Evolutionary conservation across 108 stramenopile genomes (phyloP).

Genomic region (Epithemia pelagica): DNA sequence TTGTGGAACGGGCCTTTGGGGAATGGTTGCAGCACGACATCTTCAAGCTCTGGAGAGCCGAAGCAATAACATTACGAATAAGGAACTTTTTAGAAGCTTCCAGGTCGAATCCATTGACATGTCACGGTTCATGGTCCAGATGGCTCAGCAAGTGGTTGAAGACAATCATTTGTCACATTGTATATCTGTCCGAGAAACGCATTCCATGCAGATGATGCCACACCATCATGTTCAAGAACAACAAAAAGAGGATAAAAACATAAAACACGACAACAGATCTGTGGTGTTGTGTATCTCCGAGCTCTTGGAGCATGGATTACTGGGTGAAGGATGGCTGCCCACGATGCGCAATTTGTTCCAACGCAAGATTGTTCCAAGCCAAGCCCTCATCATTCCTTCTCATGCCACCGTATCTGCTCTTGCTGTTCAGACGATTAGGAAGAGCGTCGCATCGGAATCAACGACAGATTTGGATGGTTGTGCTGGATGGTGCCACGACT

Average conservation of each 20-base stretch:
- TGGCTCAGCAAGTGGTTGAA: slow-evolving; percentile 46
- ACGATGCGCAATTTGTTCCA: slow-evolving; percentile 76
- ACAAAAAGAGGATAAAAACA: background rate
- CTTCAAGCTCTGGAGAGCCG: background rate
- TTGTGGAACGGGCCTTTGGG: slow-evolving; percentile 68
- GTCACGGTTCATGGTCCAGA: slow-evolving; percentile 66
- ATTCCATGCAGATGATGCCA: slow-evolving; percentile 50
- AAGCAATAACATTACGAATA: background rate
- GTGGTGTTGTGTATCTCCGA: slow-evolving; percentile 70
- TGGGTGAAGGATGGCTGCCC: slow-evolving; percentile 75
- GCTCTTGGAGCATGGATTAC: slow-evolving; percentile 68
- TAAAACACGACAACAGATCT: background rate
- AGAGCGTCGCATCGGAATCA: background rate
- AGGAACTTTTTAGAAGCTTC: too few species aligned
- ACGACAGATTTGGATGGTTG: background rate
- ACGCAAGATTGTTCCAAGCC: slow-evolving; percentile 44
- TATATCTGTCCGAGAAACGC: slow-evolving; percentile 46
- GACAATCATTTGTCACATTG: slow-evolving; percentile 33
- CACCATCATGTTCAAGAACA: background rate
- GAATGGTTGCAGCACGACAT: slow-evolving; percentile 56
- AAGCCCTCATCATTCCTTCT: slow-evolving; percentile 63
- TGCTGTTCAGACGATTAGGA: slow-evolving; percentile 24
- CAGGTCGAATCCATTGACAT: slow-evolving; percentile 41
- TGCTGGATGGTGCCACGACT: background rate
- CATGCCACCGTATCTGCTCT: slow-evolving; percentile 62